phyloP scores from a whole-genome alignment of 805 yeast genomes.

The Candida methanosorbosa region DNA sequence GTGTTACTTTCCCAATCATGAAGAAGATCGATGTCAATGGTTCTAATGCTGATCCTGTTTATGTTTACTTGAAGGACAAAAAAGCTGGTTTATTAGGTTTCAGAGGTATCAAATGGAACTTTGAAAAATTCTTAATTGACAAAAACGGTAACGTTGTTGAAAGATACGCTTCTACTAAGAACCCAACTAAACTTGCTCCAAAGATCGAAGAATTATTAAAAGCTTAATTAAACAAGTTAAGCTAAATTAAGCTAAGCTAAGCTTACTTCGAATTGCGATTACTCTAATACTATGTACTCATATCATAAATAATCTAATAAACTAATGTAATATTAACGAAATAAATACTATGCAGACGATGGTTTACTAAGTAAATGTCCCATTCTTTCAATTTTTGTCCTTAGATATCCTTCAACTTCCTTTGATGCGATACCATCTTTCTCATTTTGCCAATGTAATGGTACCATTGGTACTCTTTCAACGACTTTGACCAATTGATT shows the following conservation, averaged over 20 bases:
- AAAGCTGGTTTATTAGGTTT: constrained; percentile 59
- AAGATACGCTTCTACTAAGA: constrained; percentile 51
- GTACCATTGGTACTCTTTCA: constrained; percentile 95
- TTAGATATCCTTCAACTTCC: constrained; percentile 87
- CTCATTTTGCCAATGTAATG: constrained; percentile 74
- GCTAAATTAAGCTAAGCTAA: too few relatives aligned
- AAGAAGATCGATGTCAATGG: constrained; percentile 90
- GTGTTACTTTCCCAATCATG: constrained; percentile 86
- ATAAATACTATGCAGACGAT: constrained; percentile 1
- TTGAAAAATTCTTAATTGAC: constrained; percentile 50
- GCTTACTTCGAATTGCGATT: too few relatives aligned
- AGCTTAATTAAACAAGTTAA: too few relatives aligned
- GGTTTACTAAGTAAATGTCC: constrained; percentile 73
- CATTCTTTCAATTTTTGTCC: constrained; percentile 95
- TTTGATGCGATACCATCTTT: constrained; percentile 64
- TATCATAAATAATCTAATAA: too few relatives aligned
- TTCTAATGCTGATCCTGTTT: constrained; percentile 68
- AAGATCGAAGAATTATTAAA: constrained; percentile 52
- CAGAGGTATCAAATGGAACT: constrained; percentile 56
- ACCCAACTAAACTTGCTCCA: constrained; percentile 52
- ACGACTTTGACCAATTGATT: constrained; percentile 64
- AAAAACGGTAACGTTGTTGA: constrained; percentile 45
- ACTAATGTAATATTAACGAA: neutral
- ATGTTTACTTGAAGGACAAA: constrained; percentile 59
- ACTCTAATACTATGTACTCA: too few relatives aligned